phyloP scores from a whole-genome alignment of 2,329 filamentous ascomycete genomes.

The Ascochyta rabiei region DNA sequence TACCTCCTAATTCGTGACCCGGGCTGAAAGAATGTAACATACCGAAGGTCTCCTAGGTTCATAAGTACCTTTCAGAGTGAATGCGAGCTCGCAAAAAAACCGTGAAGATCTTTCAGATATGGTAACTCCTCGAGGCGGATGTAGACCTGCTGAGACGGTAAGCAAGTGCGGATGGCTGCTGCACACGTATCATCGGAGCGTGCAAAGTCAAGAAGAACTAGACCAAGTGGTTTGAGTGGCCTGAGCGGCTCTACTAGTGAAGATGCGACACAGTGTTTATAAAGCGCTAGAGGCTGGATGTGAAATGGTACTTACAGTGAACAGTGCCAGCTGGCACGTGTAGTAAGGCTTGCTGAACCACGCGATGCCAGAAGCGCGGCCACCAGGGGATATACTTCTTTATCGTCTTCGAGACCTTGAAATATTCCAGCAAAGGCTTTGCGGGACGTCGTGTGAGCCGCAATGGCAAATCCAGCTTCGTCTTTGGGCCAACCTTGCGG shows the following conservation, averaged over 20 bases:
- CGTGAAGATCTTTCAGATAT: not conserved
- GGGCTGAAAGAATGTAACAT: not conserved
- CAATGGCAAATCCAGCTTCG: conserved; percentile 18
- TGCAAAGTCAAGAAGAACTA: not conserved
- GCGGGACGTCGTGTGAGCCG: conserved; percentile 7
- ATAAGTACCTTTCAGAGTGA: not conserved
- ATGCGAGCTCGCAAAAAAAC: too few species aligned
- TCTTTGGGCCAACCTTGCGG: conserved; percentile 30
- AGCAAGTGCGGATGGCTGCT: conserved; percentile 11
- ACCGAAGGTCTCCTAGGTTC: not conserved
- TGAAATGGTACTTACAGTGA: conserved; percentile 30
- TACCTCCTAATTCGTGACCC: not conserved
- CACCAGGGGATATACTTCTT: not conserved
- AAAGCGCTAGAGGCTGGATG: not conserved
- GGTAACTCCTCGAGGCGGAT: not conserved
- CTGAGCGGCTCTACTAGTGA: not conserved
- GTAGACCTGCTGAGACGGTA: not conserved
- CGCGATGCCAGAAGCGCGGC: conserved; percentile 15
- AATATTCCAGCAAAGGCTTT: not conserved
- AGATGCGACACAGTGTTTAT: not conserved
- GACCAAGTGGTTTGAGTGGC: not conserved
- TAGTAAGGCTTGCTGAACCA: conserved; percentile 29
- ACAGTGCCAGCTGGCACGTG: conserved; percentile 16
- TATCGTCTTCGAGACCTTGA: not conserved
- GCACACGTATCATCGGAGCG: not conserved